A percentile compares a stretch with the other conserved stretches of the same genome.
phyloP scores from a whole-genome alignment of 176 grass and related monocot genomes.

The Aegilops sharonensis region DNA sequence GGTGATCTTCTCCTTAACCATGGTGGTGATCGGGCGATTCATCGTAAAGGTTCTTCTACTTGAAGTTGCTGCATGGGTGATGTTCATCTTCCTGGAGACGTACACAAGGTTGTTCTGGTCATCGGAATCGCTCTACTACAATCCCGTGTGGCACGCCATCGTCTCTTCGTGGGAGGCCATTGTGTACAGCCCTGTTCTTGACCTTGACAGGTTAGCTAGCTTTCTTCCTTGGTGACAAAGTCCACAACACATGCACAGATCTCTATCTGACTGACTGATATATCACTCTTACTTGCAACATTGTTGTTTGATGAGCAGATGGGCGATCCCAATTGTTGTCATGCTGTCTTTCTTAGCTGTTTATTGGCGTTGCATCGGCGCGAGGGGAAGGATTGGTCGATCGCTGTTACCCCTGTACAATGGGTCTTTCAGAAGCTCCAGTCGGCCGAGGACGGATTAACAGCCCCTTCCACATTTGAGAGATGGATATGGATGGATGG shows the following conservation, averaged over 20 bases:
- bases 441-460: constrained; percentile 74
- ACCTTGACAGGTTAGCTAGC: constrained; percentile 67
- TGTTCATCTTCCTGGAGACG: constrained; percentile 87
- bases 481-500: background rate
- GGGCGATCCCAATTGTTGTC: constrained; percentile 66
- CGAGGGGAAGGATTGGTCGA: constrained; percentile 46
- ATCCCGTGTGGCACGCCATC: constrained; percentile 77
- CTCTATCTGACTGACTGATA: background rate
- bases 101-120: constrained; percentile 95
- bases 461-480: background rate
- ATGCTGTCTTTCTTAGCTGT: constrained; percentile 38
- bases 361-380: constrained; percentile 83
- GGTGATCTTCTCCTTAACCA: constrained; percentile 72
- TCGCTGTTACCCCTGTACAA: constrained; percentile 74
- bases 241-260: background rate
- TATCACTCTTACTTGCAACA: background rate
- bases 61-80: constrained; percentile 76
- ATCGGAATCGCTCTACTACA: constrained; percentile 77
- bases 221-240: background rate
- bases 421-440: constrained; percentile 40
- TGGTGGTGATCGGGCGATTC: constrained; percentile 80
- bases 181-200: constrained; percentile 86
- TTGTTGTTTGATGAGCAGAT: constrained; percentile 50
- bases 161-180: constrained; percentile 82
- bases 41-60: constrained; percentile 77